Base-by-base conservation (phyloP, 352 stramenopile genomes). In the Phytophthora rubi region DNA sequence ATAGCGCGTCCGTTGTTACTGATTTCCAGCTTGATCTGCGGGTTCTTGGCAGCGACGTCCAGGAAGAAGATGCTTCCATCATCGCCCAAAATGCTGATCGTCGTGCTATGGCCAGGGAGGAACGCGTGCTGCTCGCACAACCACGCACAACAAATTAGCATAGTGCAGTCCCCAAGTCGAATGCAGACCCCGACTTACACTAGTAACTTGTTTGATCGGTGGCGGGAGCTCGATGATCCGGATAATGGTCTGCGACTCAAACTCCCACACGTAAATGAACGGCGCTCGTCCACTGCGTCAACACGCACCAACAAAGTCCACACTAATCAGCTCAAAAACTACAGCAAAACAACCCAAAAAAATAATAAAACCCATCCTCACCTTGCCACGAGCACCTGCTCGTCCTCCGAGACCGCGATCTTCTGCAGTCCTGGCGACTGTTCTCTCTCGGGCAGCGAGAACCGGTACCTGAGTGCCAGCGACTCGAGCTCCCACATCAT, bases 401-500 rank as follows among this genome's bases (percentile, higher is more conserved):
- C 80, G 37, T 93, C 84, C 2, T 94, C 81, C 8, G 88, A 94
- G 42, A 96, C 86, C 1, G 82, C 65, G 39, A 94, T 91, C 21
- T 88, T 86, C 55, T 77, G 74, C 26, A 94, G 57, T 21, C 84
- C 83, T 0, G 83, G 75, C 1, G 86, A 79, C n/a, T 73, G 52
- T 44, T 96, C 88, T 54, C 86, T 75, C 53, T 88, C 76, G 0
- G 88, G 86, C 6, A 96, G 60, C 21, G 75, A 77, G 56, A 94
- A 96, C 1, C 84, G 77, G 59, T 91, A 93, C 12, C 79, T 81
- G n/a, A 96, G 53, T 12, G 85, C 82, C 0, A 94, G 77, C 10
- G 85, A 80, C 51, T 90, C 85, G 4, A 94, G 76, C 57, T 94
- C 85, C 89, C 86, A 94, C 85, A 96, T 93, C 83, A 96, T 91